Percentiles rank a stretch among this genome's conserved stretches.
Evolutionary conservation across 75 land plant species (phyloP).

Genomic region (Adiantum capillusveneris): DNA sequence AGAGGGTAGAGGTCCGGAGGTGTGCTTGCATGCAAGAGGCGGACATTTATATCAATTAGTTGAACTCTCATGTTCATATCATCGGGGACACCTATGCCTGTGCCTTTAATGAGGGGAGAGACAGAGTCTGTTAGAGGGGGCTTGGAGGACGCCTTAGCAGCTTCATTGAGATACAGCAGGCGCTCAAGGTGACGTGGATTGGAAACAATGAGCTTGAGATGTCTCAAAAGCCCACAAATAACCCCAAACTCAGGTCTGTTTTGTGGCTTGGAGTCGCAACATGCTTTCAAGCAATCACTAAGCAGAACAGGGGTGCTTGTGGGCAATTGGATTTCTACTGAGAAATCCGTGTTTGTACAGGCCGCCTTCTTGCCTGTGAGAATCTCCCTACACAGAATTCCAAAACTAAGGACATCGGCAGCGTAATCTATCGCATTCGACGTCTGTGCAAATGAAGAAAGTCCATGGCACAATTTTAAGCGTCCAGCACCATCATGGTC

Average conservation of each 20-base stretch:
- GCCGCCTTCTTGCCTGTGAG: neutral
- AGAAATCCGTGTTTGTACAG: neutral
- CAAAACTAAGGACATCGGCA: constrained; percentile 3
- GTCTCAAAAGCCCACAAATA: constrained; percentile 5
- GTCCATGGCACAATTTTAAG: neutral
- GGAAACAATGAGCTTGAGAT: constrained; percentile 2
- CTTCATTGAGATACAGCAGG: neutral
- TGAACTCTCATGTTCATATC: neutral
- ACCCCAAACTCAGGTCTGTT: neutral
- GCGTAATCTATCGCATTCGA: neutral
- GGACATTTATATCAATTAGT: neutral
- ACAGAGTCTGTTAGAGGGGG: neutral
- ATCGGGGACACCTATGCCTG: neutral
- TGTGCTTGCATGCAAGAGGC: neutral
- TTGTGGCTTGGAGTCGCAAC: neutral
- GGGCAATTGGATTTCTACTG: neutral
- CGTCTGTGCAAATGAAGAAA: too few relatives aligned
- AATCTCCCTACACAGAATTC: neutral
- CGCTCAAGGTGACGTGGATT: constrained; percentile 1
- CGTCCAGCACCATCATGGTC: neutral
- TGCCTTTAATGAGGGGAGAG: neutral
- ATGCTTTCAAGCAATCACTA: neutral
- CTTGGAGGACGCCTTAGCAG: neutral
- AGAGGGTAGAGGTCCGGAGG: constrained; percentile 4
- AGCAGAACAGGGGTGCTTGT: neutral